Evolutionary conservation across 441 rosid genomes (phyloP).

Genomic region (Raphanus hybrid): DNA sequence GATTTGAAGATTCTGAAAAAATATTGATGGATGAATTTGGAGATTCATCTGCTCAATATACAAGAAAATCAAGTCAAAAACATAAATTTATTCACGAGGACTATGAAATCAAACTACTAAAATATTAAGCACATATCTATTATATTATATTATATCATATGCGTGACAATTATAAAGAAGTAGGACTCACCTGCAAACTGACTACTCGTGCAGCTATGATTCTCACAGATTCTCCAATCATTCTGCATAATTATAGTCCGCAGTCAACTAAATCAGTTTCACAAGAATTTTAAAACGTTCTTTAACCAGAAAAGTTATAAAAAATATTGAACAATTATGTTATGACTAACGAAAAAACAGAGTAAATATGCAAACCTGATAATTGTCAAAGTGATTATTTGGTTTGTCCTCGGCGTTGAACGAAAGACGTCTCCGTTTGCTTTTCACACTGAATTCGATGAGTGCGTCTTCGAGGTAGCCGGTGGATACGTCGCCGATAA

Average conservation of each 20-base stretch:
- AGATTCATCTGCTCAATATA: slow-evolving; percentile 29
- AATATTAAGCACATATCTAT: background rate
- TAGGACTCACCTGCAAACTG: slow-evolving; percentile 44
- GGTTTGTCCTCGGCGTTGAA: slow-evolving; percentile 33
- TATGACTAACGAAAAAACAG: background rate
- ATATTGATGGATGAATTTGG: slow-evolving; percentile 34
- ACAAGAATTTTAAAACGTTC: slow-evolving; percentile 36
- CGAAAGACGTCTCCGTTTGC: slow-evolving; percentile 71
- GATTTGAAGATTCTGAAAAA: slow-evolving; percentile 8
- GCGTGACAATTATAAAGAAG: slow-evolving; percentile 27
- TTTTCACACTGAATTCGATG: slow-evolving; percentile 56
- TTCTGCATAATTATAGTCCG: slow-evolving; percentile 33
- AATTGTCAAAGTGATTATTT: slow-evolving; percentile 19
- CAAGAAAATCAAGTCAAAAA: background rate
- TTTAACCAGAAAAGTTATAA: background rate
- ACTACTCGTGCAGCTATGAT: slow-evolving; percentile 58
- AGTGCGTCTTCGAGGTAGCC: slow-evolving; percentile 93
- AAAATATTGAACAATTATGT: background rate
- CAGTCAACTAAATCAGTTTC: slow-evolving; percentile 49
- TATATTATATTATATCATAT: background rate
- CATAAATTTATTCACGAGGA: background rate
- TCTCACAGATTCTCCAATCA: slow-evolving; percentile 59
- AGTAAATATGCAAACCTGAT: slow-evolving; percentile 26
- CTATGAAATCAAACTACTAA: background rate
- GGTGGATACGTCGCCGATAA: slow-evolving; percentile 57